Evolutionary conservation across 495 filamentous ascomycete genomes (phyloP).

Genomic region (Neurospora sublineolata): DNA sequence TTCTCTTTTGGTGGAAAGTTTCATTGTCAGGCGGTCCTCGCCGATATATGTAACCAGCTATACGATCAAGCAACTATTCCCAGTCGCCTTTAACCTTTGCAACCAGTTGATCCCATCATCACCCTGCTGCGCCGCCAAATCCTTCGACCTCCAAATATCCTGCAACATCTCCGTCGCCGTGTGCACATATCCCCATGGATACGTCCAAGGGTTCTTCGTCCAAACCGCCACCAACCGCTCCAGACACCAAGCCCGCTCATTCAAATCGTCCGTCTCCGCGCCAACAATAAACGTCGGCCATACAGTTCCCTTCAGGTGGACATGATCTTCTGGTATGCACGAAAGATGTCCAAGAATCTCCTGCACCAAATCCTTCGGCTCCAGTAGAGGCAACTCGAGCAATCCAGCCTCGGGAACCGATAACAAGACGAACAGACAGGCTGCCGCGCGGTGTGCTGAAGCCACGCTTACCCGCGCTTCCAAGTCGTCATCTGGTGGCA

Average conservation of each 20-base stretch:
- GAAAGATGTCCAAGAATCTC: conserved; percentile 36
- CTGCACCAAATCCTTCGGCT: conserved; percentile 27
- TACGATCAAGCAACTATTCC: conserved; percentile 31
- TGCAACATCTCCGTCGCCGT: conserved; percentile 31
- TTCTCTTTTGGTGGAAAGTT: background rate
- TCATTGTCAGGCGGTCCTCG: background rate
- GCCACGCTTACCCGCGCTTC: conserved; percentile 31
- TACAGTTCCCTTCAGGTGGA: conserved; percentile 43
- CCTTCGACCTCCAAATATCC: conserved; percentile 28
- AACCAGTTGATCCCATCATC: conserved; percentile 23
- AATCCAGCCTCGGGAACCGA: conserved; percentile 12
- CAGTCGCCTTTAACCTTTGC: conserved; percentile 19
- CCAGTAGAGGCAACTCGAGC: background rate
- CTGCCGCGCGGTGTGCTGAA: conserved; percentile 32
- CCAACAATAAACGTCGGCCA: conserved; percentile 50
- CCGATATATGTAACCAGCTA: conserved; percentile 3
- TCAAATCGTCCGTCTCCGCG: conserved; percentile 30
- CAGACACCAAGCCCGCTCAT: conserved; percentile 24
- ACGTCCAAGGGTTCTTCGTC: conserved; percentile 19
- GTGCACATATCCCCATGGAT: conserved; percentile 35
- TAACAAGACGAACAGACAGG: conserved; percentile 28
- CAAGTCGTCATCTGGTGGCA: conserved; percentile 21
- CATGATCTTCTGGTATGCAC: conserved; percentile 31
- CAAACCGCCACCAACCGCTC: conserved; percentile 27
- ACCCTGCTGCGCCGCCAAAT: conserved; percentile 5